Percentiles rank a stretch among this genome's conserved stretches.
These are phyloP conservation scores for Aspergillus quadricinctus DNA, from an alignment of 2,329 filamentous ascomycete genomes.

Conservation along the genomic window DNA sequence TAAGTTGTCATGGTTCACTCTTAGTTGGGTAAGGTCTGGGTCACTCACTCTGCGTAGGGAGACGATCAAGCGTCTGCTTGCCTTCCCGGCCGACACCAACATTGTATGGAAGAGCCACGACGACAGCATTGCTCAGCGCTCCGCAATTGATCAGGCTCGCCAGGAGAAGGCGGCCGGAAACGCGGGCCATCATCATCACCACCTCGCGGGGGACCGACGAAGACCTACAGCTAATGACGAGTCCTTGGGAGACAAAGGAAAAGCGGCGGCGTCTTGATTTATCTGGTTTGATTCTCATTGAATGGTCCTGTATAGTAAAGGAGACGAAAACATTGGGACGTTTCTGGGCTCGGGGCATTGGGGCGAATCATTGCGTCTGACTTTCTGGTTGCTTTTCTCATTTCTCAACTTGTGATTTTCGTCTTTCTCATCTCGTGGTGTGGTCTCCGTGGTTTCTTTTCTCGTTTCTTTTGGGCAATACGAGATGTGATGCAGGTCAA, in stretches of 20 bases:
- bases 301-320: constrained; percentile 38
- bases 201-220: constrained; percentile 38
- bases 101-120: constrained; percentile 96
- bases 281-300: constrained; percentile 20
- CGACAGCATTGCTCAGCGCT: constrained; percentile 87
- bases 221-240: constrained; percentile 42
- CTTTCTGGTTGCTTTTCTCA: constrained; percentile 11
- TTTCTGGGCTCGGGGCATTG: constrained; percentile 37
- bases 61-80: constrained; percentile 85
- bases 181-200: constrained; percentile 28
- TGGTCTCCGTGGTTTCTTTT: neutral
- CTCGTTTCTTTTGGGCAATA: neutral
- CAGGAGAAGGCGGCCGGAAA: constrained; percentile 66
- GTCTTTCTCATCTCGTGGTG: constrained; percentile 4
- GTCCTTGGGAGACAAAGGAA: constrained; percentile 39
- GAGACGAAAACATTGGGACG: constrained; percentile 33
- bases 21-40: constrained; percentile 5
- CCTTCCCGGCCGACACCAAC: constrained; percentile 81
- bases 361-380: constrained; percentile 37
- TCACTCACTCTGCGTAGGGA: constrained; percentile 56
- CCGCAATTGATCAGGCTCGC: constrained; percentile 83
- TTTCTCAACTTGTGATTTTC: constrained; percentile 2
- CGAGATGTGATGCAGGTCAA: constrained; percentile 3
- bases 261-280: constrained; percentile 32
- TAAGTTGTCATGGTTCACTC: constrained; percentile 44